Evolutionary conservation across 441 rosid genomes (phyloP), one percentile per base, ranked within the genome.

Genomic region (Pelargonium cotyledonis): DNA sequence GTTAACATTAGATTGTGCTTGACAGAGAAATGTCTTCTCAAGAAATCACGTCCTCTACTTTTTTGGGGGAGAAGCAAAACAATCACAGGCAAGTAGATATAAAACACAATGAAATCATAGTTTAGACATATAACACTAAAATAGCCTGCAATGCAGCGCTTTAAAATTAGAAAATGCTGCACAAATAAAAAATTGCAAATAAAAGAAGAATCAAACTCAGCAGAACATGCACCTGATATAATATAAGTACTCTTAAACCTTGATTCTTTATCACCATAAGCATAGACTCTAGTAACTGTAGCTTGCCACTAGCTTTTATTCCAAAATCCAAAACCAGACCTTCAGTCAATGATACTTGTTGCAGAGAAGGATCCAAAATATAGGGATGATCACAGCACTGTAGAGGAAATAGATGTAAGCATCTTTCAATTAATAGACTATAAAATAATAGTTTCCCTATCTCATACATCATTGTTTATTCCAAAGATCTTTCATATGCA

Each of bases 331-430:
- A 75, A 70, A 69, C 31, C 57, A 80, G 75, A 70, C 81, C 85
- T 72, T 80, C 77, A 18, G 68, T 69, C 66, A 88, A 77, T 65
- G 72, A 71, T 60, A 21, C 62, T 68, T 78, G 83, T 35, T 35
- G 40, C 70, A 83, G 75, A 58, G 78, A 75, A 67, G 79, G 57
- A 81, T 90, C 89, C 82, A 79, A 70, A 74, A 83, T 70, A 78
- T 88, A 90, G 19, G 99, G 98, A 82, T 92, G 96, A 81, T 92
- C 93, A 77, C 98, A 92, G 78, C 90, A 85, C 99, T 95, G 97
- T 75, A 81, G 76, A 77, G 63, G 19, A 60, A 60, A 21, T 31
- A 29, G 5, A 19, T 60, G 14, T 60, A 60, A 60, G 35, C 35
- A 21, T 60, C 63, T 60, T 51, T 60, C 63, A 21, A 60, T 60